Evolutionary conservation across 2,329 filamentous ascomycete species (phyloP), one percentile per base, ranked within the genome.

Genomic region (Cordyceps javanica): DNA sequence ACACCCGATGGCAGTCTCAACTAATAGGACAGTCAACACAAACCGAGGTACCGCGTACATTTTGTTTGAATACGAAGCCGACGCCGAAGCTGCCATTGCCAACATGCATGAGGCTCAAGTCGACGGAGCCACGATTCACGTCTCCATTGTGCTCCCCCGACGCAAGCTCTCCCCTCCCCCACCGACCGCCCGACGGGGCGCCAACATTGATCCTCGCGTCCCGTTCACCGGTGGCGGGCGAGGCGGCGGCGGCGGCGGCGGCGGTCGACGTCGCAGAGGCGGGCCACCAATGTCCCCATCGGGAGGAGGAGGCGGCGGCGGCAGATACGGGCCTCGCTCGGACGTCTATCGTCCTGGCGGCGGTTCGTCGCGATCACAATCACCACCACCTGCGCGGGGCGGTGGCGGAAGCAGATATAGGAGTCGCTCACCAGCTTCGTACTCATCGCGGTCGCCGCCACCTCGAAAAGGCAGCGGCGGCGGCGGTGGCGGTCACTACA

Each of bases 31-130:
- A 56, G 90, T 89, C 77, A 88, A 89, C 70, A 91, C 86, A 55
- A 97, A 97, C 68, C 87, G 93, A 58, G 93, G 94, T 48, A 96
- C 91, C 28, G 94, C 93, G 32, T 97, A 97, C 71, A 91, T 97
- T 62, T 80, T 96, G 42, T 99, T 88, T 73, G 78, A 85, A 55
- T 80, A 88, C 63, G 83, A 91, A 62, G 78, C 82, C 51, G 88
- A 93, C 62, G 93, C 94, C 25, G 91, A 97, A 73, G 80, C 85
- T 14, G 94, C 94, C 28, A 95, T 97, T 65, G 85, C 92, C 19
- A 90, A 96, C 70, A 97, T 99, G 94, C 94, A 99, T 72, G 94
- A 99, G 75, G 91, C 90, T n/a, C 90, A 96, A 68, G 76, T 96
- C 28, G 92, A 97, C 71, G 91, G 91, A 53, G 84, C 87, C 23